These are phyloP conservation scores for Nicotiana knightiana DNA, from an alignment of 257 asterid genomes.

Conservation along the genomic window DNA sequence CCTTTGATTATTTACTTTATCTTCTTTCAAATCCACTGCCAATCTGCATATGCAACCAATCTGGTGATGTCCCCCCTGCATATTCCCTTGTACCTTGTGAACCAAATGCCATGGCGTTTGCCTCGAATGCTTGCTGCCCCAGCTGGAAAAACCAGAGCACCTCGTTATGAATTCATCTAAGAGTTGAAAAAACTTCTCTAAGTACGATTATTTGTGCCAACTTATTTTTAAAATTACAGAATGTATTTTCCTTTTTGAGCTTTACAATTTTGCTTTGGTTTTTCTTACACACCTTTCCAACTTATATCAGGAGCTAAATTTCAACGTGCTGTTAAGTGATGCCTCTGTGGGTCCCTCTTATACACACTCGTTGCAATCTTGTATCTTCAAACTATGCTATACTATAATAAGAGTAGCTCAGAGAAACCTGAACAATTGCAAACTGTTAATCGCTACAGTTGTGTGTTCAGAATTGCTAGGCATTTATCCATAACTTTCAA, in stretches of 20 bases:
- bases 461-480: not conserved
- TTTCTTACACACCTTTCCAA: not conserved
- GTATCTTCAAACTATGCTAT: not conserved
- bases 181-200: not conserved
- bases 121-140: conserved; percentile 53
- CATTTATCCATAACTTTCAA: not conserved
- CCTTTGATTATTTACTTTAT: conserved; percentile 19
- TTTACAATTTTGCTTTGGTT: not conserved
- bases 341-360: not conserved
- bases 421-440: not conserved
- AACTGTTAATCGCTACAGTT: not conserved
- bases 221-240: not conserved
- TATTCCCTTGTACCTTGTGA: conserved; percentile 62
- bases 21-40: conserved; percentile 80
- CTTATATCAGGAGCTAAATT: not conserved
- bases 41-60: conserved; percentile 93
- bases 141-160: conserved; percentile 38
- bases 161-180: not conserved
- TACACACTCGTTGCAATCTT: not conserved
- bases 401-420: not conserved
- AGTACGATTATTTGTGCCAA: not conserved
- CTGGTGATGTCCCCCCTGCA: conserved; percentile 60
- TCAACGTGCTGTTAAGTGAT: not conserved
- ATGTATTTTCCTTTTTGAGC: not conserved
- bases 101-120: conserved; percentile 51